phyloP scores from a whole-genome alignment of 306 rosid species.

The Inga leiocalycina region DNA sequence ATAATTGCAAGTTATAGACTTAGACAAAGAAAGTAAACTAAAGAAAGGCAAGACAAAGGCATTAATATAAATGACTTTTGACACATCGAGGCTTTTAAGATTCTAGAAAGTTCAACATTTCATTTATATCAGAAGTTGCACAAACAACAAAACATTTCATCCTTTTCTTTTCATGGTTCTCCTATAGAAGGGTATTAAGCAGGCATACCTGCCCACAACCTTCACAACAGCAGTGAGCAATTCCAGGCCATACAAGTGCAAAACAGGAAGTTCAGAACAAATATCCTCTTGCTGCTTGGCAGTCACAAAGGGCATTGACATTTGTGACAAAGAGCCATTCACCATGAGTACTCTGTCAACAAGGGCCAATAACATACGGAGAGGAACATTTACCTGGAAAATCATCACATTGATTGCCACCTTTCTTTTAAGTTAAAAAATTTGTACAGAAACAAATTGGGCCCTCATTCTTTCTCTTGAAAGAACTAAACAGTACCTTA shows the following conservation, averaged over 20 bases:
- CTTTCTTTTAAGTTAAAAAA: conserved; percentile 17
- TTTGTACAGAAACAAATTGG: conserved; percentile 16
- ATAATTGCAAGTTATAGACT: neutral
- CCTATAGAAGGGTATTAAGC: neutral
- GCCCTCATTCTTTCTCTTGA: neutral
- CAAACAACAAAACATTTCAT: neutral
- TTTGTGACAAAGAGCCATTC: conserved; percentile 74
- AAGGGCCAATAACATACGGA: conserved; percentile 58
- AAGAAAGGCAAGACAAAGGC: conserved; percentile 5
- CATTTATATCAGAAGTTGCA: neutral
- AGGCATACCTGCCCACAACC: conserved; percentile 70
- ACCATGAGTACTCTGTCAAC: conserved; percentile 77
- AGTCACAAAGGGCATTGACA: conserved; percentile 66
- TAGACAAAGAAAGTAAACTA: neutral
- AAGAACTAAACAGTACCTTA: conserved; percentile 60
- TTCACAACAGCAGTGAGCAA: conserved; percentile 67
- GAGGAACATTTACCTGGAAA: conserved; percentile 73
- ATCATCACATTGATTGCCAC: conserved; percentile 5
- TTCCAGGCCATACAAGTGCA: conserved; percentile 73
- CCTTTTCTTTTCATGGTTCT: neutral
- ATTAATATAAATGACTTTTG: conserved; percentile 17
- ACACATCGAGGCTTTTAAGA: neutral
- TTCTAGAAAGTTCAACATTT: conserved; percentile 20
- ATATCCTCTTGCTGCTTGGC: conserved; percentile 75
- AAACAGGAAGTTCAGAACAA: conserved; percentile 81